A percentile compares a stretch with the other conserved stretches of the same genome.
These are phyloP conservation scores for Anacardium occidentale DNA, from an alignment of 345 rosid species.

Conservation along the genomic window DNA sequence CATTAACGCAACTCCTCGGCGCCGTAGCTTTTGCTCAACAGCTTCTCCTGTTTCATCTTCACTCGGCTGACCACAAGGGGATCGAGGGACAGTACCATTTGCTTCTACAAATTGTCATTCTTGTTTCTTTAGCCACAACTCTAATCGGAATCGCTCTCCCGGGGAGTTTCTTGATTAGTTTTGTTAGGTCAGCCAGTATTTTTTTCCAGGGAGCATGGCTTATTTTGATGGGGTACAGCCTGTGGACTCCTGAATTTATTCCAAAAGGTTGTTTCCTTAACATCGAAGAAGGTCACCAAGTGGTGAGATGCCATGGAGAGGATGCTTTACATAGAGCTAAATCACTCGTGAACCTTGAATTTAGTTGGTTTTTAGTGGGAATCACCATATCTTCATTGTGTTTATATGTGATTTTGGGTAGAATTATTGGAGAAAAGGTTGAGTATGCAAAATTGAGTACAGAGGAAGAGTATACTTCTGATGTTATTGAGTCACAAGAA, in stretches of 20 bases:
- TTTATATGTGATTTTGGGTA: constrained; percentile 42
- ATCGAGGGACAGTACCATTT: constrained; percentile 85
- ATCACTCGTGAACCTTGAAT: constrained; percentile 67
- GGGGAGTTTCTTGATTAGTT: constrained; percentile 61
- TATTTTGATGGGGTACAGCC: constrained; percentile 61
- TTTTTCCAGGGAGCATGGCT: constrained; percentile 79
- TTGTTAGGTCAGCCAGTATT: constrained; percentile 64
- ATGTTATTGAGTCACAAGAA: constrained; percentile 47
- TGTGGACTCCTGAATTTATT: constrained; percentile 67
- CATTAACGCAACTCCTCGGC: constrained; percentile 52
- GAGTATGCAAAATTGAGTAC: constrained; percentile 50
- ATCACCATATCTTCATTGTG: constrained; percentile 39
- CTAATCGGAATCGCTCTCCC: constrained; percentile 59
- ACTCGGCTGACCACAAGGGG: constrained; percentile 78
- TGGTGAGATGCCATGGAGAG: constrained; percentile 54
- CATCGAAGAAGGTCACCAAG: constrained; percentile 61
- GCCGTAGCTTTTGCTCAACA: constrained; percentile 67
- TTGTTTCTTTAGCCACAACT: constrained; percentile 58
- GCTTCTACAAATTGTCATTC: constrained; percentile 54
- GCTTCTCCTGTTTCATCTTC: constrained; percentile 76
- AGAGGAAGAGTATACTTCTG: constrained; percentile 30
- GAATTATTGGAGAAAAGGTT: constrained; percentile 31
- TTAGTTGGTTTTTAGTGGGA: constrained; percentile 57
- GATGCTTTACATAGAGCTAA: constrained; percentile 66
- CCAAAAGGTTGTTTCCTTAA: constrained; percentile 66